Evolutionary conservation across 805 yeast species (phyloP).

Genomic region (Candida verbasci): DNA sequence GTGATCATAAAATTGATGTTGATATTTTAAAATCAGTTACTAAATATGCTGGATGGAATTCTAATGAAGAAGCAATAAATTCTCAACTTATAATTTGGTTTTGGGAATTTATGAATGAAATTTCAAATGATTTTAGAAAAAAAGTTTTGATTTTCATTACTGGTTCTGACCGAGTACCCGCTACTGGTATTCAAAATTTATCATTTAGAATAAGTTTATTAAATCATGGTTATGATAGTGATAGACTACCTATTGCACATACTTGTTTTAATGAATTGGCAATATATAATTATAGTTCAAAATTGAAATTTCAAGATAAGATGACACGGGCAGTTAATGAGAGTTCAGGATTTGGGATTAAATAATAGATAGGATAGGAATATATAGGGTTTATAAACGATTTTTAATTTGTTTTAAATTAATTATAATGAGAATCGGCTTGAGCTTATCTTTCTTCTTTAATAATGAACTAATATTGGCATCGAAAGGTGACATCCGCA

Average conservation of each 20-base stretch:
- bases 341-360: conserved; percentile 84
- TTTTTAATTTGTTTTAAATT: no score
- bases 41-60: conserved; percentile 62
- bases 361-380: conserved; percentile 22
- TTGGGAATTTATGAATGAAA: conserved; percentile 68
- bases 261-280: conserved; percentile 93
- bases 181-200: conserved; percentile 81
- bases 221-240: conserved; percentile 26
- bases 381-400: neutral
- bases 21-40: conserved; percentile 67
- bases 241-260: conserved; percentile 77
- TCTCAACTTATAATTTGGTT: conserved; percentile 65
- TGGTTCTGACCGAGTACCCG: conserved; percentile 89
- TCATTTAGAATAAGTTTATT: conserved; percentile 62
- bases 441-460: no score
- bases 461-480: no score
- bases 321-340: conserved; percentile 67
- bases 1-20: conserved; percentile 62
- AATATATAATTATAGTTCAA: conserved; percentile 57
- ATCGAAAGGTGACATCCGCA: no score
- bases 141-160: conserved; percentile 73
- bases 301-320: conserved; percentile 53
- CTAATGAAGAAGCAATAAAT: conserved; percentile 30
- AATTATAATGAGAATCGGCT: no score
- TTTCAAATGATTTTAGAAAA: conserved; percentile 48